Evolutionary conservation across 2,329 filamentous ascomycete genomes (phyloP).

Genomic region (Fusarium sp.): DNA sequence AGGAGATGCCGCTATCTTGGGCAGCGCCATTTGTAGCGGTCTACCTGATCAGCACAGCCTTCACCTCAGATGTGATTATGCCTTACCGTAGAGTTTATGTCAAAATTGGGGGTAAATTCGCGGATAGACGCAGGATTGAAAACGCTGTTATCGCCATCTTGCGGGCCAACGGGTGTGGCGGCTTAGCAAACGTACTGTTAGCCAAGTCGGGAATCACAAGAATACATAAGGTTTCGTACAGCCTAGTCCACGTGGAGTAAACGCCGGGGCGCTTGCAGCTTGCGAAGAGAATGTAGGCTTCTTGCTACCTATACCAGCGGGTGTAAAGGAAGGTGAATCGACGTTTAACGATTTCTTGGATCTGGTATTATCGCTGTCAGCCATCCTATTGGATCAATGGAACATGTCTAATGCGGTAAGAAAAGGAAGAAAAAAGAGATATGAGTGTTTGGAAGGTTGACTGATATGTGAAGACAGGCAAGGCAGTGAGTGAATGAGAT

Average conservation of each 20-base stretch:
- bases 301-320: conserved; percentile 68
- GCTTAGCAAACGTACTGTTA: conserved; percentile 43
- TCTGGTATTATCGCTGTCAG: conserved; percentile 48
- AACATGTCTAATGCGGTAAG: not conserved
- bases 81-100: conserved; percentile 62
- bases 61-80: not conserved
- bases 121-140: conserved; percentile 69
- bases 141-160: conserved; percentile 57
- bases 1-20: conserved; percentile 59
- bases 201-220: conserved; percentile 12
- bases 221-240: conserved; percentile 46
- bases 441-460: not conserved
- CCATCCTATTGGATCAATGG: conserved; percentile 3
- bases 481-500: not conserved
- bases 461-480: not conserved
- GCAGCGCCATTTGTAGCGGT: conserved; percentile 59
- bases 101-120: conserved; percentile 71
- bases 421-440: not conserved
- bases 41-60: conserved; percentile 44
- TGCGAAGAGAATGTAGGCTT: conserved; percentile 87
- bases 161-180: conserved; percentile 54
- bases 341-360: conserved; percentile 88
- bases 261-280: conserved; percentile 87
- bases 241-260: conserved; percentile 75
- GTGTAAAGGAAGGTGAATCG: conserved; percentile 95